Conservation (phyloP, 1,284 basidiomycete species). For the Ustilago crameri region DNA sequence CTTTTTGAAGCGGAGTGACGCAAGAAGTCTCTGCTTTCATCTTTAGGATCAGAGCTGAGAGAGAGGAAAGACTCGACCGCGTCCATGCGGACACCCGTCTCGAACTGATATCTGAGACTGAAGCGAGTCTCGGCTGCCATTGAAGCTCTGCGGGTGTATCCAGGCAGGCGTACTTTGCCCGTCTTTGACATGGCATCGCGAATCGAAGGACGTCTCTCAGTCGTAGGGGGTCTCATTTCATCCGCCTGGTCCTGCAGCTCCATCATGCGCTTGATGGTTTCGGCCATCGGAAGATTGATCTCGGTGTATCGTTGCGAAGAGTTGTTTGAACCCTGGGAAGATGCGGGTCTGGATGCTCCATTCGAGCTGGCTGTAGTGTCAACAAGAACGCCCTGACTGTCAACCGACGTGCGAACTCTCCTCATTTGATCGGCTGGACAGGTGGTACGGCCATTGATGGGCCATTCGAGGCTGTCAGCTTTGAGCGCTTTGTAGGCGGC, state of each 20-base stretch:
- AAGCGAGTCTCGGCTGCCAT: conserved; percentile 42
- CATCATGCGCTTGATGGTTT: conserved; percentile 47
- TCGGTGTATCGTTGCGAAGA: conserved; percentile 20
- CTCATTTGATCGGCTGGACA: neutral
- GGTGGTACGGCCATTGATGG: conserved; percentile 18
- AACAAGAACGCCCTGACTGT: neutral
- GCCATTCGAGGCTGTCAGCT: conserved; percentile 53
- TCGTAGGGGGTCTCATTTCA: conserved; percentile 2
- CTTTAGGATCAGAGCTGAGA: conserved; percentile 13
- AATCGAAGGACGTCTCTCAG: conserved; percentile 21
- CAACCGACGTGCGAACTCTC: neutral
- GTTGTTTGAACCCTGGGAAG: neutral
- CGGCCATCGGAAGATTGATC: conserved; percentile 44
- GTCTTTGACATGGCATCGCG: conserved; percentile 33
- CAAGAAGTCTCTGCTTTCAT: conserved; percentile 9
- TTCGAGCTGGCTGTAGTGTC: neutral
- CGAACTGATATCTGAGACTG: conserved; percentile 49
- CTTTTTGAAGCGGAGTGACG: conserved; percentile 2
- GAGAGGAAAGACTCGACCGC: conserved; percentile 51
- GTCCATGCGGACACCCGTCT: conserved; percentile 35
- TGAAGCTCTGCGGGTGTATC: conserved; percentile 34
- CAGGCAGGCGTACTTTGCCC: conserved; percentile 34
- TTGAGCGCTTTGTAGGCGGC: conserved; percentile 56
- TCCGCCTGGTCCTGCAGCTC: conserved; percentile 15
- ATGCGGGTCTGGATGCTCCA: neutral